These are phyloP conservation scores for Krasilnikovozyma curviuscula DNA, from an alignment of 768 basidiomycete species.

Conservation along the genomic window DNA sequence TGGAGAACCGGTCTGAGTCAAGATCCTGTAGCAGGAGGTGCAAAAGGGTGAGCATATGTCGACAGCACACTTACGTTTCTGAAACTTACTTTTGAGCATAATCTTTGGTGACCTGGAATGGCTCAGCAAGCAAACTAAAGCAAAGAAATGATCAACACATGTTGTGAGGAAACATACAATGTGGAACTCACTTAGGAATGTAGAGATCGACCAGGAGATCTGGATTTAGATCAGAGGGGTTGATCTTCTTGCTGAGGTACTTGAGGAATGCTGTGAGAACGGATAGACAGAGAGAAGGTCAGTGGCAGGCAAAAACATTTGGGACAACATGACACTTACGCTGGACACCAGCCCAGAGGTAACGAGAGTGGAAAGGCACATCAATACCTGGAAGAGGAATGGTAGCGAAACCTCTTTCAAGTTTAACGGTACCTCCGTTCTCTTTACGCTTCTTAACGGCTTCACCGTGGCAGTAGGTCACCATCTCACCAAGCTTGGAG, in stretches of 20 bases:
- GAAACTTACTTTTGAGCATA: constrained; percentile 53
- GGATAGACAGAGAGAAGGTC: not conserved
- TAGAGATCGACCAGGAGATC: constrained; percentile 89
- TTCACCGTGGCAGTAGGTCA: constrained; percentile 56
- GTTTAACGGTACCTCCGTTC: constrained; percentile 67
- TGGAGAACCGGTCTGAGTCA: constrained; percentile 46
- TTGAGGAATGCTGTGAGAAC: constrained; percentile 10
- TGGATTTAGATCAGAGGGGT: constrained; percentile 71
- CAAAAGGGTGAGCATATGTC: not conserved
- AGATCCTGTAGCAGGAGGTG: too few relatives aligned
- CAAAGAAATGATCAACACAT: not conserved
- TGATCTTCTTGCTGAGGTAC: constrained; percentile 91
- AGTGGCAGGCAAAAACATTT: constrained; percentile 1
- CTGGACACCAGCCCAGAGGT: constrained; percentile 95
- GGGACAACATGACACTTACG: constrained; percentile 34
- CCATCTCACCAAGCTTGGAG: constrained; percentile 83
- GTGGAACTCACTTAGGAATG: constrained; percentile 50
- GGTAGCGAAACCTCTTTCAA: constrained; percentile 74
- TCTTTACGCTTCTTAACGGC: constrained; percentile 58
- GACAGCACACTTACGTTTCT: not conserved
- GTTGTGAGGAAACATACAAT: not conserved
- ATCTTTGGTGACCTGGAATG: constrained; percentile 32
- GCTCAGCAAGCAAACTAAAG: constrained; percentile 13
- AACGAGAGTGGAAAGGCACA: constrained; percentile 98
- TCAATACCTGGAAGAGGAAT: constrained; percentile 61